Base-by-base conservation (phyloP, 305 asterid species). In the Ruellia speciosa region DNA sequence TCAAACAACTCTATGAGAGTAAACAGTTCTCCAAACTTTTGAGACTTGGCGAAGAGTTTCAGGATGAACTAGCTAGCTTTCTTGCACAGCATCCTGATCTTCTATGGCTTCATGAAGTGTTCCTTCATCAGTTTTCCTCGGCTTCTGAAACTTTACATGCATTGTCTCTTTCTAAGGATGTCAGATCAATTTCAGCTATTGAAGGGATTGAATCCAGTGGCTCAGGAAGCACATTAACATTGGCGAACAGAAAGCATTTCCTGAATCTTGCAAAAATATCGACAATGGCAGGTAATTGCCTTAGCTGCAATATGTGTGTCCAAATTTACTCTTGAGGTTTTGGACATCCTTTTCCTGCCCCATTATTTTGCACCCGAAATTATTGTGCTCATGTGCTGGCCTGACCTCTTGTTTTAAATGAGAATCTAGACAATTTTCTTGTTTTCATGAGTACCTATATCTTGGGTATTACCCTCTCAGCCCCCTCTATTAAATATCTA, bases 11-110 rank as follows among this genome's bases (percentile, higher is more conserved):
- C 59, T 81, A 80, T 60, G 88, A 76, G 46, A 80, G 65, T 71
- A 81, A 72, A 70, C 92, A 90, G 58, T 80, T 77, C 52, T 75
- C 87, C 2, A 87, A 80, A 78, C 95, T 90, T 61, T 71, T 87
- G 78, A 85, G 94, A 77, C 80, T 83, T 63, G 96, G 97, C 20
- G 96, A 90, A 70, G 94, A 90, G 77, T 87, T 90, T 73, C 87
- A 72, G 63, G 94, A 81, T 52, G 95, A 81, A 65, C 79, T 90
- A 34, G 72, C 86, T 69, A 72, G 70, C 31, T 90, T 85, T 75
- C 79, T 87, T 71, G 81, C 77, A 77, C 85, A 73, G 61, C 82
- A 81, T 71, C 85, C 82, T 24, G 86, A 87, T 67, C 87, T 85
- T 59, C 86, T 77, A 58, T 90, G 96, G 97, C 97, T 87, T 77